These are phyloP conservation scores for Fagus crenata DNA, from an alignment of 306 rosid species.

Conservation along the genomic window DNA sequence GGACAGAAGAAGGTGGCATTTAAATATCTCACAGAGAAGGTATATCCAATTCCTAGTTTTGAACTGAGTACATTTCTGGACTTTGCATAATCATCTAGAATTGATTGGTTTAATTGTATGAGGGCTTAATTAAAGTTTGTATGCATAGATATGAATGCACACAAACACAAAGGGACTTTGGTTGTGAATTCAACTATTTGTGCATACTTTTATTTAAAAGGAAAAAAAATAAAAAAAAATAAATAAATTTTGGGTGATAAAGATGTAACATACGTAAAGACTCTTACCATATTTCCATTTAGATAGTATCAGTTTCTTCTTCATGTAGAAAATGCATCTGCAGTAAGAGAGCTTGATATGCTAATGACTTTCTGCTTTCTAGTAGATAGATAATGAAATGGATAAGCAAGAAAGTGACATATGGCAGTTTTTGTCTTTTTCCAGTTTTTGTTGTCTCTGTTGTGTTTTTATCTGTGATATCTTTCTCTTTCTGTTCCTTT, in stretches of 20 bases:
- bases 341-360: not conserved
- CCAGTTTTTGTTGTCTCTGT: not conserved
- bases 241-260: not conserved
- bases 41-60: slow-evolving; percentile 32
- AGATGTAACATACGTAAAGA: not conserved
- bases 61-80: not conserved
- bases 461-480: not conserved
- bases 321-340: not conserved
- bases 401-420: not conserved
- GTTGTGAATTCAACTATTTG: slow-evolving; percentile 3
- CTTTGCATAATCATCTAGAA: not conserved
- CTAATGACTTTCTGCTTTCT: not conserved
- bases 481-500: not conserved
- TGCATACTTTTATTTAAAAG: not conserved
- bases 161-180: not conserved
- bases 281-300: not conserved
- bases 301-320: not conserved
- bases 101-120: not conserved
- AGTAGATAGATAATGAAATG: not conserved
- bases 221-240: not conserved
- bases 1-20: slow-evolving; percentile 90
- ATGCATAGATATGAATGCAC: not conserved
- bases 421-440: not conserved
- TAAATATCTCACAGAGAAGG: slow-evolving; percentile 84
- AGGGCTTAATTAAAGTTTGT: slow-evolving; percentile 4